phyloP scores from a whole-genome alignment of 1,284 basidiomycete genomes.

The Trametes versicolor region DNA sequence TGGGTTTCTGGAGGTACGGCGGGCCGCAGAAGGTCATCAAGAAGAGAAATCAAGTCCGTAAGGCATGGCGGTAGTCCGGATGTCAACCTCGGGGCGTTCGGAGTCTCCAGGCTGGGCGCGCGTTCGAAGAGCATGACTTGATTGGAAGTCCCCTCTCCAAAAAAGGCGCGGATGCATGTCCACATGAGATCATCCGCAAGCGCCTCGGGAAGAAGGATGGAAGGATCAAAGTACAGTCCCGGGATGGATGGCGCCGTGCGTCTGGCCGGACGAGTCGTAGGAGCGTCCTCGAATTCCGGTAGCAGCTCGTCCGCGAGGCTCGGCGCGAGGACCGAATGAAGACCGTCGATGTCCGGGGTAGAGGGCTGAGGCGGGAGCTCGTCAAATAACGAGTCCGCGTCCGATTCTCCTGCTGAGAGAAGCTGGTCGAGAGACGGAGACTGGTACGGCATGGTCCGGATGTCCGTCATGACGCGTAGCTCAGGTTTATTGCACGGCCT shows the following conservation, averaged over 20 bases:
- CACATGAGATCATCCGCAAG: slow-evolving; percentile 59
- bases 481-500: slow-evolving; percentile 10
- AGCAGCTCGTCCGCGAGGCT: slow-evolving; percentile 7
- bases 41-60: slow-evolving; percentile 57
- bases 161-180: slow-evolving; percentile 69
- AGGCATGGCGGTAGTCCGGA: slow-evolving; percentile 64
- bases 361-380: slow-evolving; percentile 35
- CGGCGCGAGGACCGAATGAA: background rate
- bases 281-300: slow-evolving; percentile 23
- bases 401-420: slow-evolving; percentile 35
- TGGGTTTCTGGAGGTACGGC: slow-evolving; percentile 58
- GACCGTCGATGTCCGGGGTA: slow-evolving; percentile 18
- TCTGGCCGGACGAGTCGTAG: slow-evolving; percentile 34
- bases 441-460: slow-evolving; percentile 2
- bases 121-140: slow-evolving; percentile 85
- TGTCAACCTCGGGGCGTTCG: background rate
- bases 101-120: slow-evolving; percentile 31
- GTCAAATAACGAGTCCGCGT: slow-evolving; percentile 55
- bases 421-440: slow-evolving; percentile 29
- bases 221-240: slow-evolving; percentile 70
- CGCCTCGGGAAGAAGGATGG: slow-evolving; percentile 57
- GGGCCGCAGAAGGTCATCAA: slow-evolving; percentile 59
- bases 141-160: slow-evolving; percentile 60
- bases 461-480: slow-evolving; percentile 27
- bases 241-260: slow-evolving; percentile 62